Conservation (phyloP, 2,329 filamentous ascomycete species). For the Colletotrichum sp. region DNA sequence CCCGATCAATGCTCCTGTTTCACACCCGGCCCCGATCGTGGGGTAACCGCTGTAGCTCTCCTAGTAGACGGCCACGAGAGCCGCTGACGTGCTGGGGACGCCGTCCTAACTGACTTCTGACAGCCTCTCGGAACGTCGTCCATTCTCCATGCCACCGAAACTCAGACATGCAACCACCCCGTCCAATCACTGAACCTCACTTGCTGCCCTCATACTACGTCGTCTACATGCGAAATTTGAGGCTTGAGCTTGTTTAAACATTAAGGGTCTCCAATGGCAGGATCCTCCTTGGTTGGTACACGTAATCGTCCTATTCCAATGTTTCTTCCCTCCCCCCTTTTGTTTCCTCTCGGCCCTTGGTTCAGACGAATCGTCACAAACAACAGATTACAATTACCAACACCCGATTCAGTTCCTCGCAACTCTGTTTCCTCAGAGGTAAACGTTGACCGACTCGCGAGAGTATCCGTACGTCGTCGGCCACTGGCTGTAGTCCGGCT, state of each 20-base stretch:
- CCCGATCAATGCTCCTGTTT: constrained; percentile 21
- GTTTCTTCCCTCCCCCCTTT: neutral
- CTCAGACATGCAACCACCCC: neutral
- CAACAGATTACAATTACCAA: neutral
- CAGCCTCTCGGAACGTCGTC: neutral
- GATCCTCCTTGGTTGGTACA: neutral
- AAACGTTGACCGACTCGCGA: constrained; percentile 4
- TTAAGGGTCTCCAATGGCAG: constrained; percentile 1
- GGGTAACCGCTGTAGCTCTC: neutral
- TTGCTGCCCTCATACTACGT: neutral
- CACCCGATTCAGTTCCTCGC: neutral
- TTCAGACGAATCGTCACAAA: neutral
- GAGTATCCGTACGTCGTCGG: constrained; percentile 12
- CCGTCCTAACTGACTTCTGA: neutral
- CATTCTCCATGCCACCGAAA: neutral
- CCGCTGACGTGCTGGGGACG: neutral
- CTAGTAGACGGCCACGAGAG: neutral
- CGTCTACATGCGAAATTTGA: neutral
- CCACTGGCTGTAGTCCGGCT: constrained; percentile 15
- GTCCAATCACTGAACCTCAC: neutral
- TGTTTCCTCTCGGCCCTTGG: neutral
- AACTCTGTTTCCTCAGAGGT: neutral
- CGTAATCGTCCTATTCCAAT: neutral
- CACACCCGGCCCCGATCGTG: neutral
- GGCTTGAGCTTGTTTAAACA: neutral